Conservation (phyloP, 2,329 filamentous ascomycete genomes). For the Mycosphaerella arachidis region DNA sequence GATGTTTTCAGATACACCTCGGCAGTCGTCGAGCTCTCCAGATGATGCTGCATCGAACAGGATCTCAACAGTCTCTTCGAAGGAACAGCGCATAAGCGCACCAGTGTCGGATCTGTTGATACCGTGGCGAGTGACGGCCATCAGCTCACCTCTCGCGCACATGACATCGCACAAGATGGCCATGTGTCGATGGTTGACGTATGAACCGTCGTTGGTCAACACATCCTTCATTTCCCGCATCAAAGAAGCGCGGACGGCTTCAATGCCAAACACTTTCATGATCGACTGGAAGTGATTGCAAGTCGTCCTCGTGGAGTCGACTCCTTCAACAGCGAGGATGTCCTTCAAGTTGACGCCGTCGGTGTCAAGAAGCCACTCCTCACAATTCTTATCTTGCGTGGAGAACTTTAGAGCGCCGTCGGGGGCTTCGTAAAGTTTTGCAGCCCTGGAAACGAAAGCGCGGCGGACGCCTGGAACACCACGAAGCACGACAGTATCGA, state of each 20-base stretch:
- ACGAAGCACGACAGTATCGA: slow-evolving; percentile 85
- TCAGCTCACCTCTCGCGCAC: slow-evolving; percentile 90
- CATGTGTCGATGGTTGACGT: slow-evolving; percentile 98
- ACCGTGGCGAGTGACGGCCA: slow-evolving; percentile 94
- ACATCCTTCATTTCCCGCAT: slow-evolving; percentile 87
- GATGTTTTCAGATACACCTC: slow-evolving; percentile 96
- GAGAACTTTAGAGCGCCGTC: slow-evolving; percentile 70
- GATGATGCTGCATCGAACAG: slow-evolving; percentile 89
- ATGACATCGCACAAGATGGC: slow-evolving; percentile 94
- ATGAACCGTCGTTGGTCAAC: slow-evolving; percentile 96
- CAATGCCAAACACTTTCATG: slow-evolving; percentile 91
- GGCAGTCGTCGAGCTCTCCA: slow-evolving; percentile 94
- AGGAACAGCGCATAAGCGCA: slow-evolving; percentile 98
- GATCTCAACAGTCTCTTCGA: slow-evolving; percentile 99
- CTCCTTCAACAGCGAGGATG: slow-evolving; percentile 80
- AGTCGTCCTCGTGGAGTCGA: slow-evolving; percentile 79
- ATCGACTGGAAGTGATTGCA: slow-evolving; percentile 96
- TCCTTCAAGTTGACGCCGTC: slow-evolving; percentile 81
- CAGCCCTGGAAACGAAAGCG: slow-evolving; percentile 86
- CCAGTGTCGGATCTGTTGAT: slow-evolving; percentile 98
- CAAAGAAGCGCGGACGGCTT: slow-evolving; percentile 81
- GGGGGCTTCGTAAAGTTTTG: slow-evolving; percentile 59
- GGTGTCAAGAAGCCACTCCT: slow-evolving; percentile 95
- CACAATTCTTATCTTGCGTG: slow-evolving; percentile 70
- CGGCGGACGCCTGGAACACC: slow-evolving; percentile 84